phyloP scores from a whole-genome alignment of 148 eudicot genomes.

The Spergularia marina region DNA sequence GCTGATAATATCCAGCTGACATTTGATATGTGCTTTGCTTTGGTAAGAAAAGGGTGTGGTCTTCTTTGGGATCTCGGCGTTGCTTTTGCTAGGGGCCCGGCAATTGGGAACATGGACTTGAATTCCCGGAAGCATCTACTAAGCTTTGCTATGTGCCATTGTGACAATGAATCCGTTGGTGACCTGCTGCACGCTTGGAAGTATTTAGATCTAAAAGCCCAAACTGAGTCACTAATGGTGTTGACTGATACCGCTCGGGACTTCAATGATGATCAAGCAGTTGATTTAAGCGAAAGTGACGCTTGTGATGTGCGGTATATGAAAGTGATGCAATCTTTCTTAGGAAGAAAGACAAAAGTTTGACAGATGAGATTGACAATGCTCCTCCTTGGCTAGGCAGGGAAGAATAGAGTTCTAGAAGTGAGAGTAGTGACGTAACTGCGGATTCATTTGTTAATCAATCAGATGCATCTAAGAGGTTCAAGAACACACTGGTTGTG shows the following conservation, averaged over 20 bases:
- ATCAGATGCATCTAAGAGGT: constrained; percentile 53
- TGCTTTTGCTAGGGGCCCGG: constrained; percentile 91
- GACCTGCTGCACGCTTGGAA: constrained; percentile 89
- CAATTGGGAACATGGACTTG: constrained; percentile 74
- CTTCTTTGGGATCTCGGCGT: constrained; percentile 93
- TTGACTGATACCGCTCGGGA: constrained; percentile 60
- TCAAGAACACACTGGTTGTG: constrained; percentile 72
- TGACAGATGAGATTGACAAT: constrained; percentile 38
- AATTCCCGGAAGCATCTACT: constrained; percentile 78
- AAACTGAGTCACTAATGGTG: constrained; percentile 59
- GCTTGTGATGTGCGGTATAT: constrained; percentile 62
- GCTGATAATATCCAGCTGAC: constrained; percentile 92
- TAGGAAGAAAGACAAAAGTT: constrained; percentile 43
- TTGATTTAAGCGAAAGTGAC: constrained; percentile 41
- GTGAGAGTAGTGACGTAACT: constrained; percentile 26
- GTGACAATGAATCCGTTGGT: constrained; percentile 93
- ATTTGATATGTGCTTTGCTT: constrained; percentile 76
- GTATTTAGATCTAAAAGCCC: constrained; percentile 82
- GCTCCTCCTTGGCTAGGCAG: constrained; percentile 84
- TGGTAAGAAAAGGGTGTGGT: constrained; percentile 90
- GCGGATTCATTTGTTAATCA: constrained; percentile 29
- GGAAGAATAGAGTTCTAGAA: constrained; percentile 41
- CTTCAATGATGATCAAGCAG: constrained; percentile 42
- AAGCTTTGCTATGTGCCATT: constrained; percentile 91
- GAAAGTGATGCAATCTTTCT: constrained; percentile 73